Evolutionary conservation across 768 basidiomycete species (phyloP).

Genomic region (Hypholoma sublateritium): DNA sequence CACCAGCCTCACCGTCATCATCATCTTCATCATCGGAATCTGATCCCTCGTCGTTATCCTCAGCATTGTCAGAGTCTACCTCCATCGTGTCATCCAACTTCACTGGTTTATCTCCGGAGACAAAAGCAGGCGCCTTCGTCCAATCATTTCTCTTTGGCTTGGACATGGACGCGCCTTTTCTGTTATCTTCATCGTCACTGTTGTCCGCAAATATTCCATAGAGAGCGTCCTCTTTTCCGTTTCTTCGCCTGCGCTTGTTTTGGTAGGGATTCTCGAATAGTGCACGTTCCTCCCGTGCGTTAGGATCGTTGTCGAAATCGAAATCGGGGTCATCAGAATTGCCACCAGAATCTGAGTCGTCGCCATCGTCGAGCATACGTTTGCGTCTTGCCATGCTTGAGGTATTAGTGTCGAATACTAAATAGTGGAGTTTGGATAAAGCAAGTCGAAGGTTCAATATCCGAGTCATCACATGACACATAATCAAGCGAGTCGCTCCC

Average conservation of each 20-base stretch:
- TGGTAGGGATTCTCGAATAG: conserved; percentile 79
- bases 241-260: conserved; percentile 62
- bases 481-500: too few species aligned
- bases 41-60: conserved; percentile 21
- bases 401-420: background rate
- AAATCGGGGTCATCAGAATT: conserved; percentile 52
- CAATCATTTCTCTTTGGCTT: conserved; percentile 56
- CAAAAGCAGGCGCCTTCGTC: conserved; percentile 77
- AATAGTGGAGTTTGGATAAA: too few species aligned
- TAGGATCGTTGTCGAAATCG: conserved; percentile 53
- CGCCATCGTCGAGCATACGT: conserved; percentile 71
- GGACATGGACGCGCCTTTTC: conserved; percentile 4
- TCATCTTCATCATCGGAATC: conserved; percentile 35
- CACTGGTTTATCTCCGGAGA: conserved; percentile 54
- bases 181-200: conserved; percentile 56
- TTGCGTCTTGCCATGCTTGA: conserved; percentile 71
- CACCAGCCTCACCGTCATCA: conserved; percentile 34
- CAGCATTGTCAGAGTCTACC: conserved; percentile 33
- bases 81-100: conserved; percentile 43
- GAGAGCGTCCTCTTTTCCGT: conserved; percentile 70
- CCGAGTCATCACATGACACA: too few species aligned
- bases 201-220: conserved; percentile 77
- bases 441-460: too few species aligned
- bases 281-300: conserved; percentile 69
- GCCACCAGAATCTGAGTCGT: conserved; percentile 68